phyloP scores from a whole-genome alignment of 2,329 filamentous ascomycete genomes.

The Rasamsonia emersonii region DNA sequence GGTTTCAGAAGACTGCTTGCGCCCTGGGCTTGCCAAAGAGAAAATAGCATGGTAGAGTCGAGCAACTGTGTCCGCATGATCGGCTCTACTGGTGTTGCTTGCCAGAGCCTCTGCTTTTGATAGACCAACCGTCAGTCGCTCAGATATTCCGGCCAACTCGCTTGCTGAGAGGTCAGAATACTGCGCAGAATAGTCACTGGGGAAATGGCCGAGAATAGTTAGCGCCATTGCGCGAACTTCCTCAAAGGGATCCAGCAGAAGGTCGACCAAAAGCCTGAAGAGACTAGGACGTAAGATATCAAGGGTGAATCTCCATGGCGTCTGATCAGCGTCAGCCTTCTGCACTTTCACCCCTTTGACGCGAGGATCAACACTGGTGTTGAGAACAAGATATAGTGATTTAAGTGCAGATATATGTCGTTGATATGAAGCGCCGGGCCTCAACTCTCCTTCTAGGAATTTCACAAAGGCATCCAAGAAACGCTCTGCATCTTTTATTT shows the following conservation, averaged over 20 bases:
- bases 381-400: constrained; percentile 58
- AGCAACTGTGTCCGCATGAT: constrained; percentile 87
- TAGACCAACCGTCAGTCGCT: constrained; percentile 23
- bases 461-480: constrained; percentile 68
- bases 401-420: constrained; percentile 75
- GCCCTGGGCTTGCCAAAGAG: constrained; percentile 37
- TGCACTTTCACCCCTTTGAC: constrained; percentile 30
- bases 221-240: constrained; percentile 62
- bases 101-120: constrained; percentile 28
- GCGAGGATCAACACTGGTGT: constrained; percentile 55
- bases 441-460: constrained; percentile 66
- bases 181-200: constrained; percentile 19
- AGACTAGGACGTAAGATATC: constrained; percentile 33
- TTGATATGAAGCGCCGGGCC: constrained; percentile 79
- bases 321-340: constrained; percentile 41
- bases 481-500: constrained; percentile 18
- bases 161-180: constrained; percentile 5
- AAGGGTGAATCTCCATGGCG: constrained; percentile 43
- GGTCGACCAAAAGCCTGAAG: constrained; percentile 58
- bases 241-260: constrained; percentile 84
- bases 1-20: constrained; percentile 14
- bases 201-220: constrained; percentile 35
- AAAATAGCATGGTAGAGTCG: constrained; percentile 65
- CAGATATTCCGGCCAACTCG: constrained; percentile 14
- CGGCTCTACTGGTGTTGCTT: constrained; percentile 64